phyloP scores from a whole-genome alignment of 495 filamentous ascomycete genomes.

The Penicillium soppii region DNA sequence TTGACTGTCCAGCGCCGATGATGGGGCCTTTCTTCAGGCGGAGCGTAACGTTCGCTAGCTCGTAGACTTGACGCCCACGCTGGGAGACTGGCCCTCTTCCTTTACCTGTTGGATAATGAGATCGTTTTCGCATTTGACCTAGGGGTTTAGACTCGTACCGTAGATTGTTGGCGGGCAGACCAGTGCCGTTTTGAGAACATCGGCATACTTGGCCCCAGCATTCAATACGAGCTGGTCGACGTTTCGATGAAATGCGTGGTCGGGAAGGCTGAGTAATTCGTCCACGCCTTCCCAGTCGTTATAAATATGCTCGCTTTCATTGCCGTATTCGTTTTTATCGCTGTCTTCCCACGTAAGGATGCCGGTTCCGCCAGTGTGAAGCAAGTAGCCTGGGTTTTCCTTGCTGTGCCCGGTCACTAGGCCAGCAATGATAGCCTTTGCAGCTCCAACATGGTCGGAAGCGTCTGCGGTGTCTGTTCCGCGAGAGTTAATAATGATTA shows the following conservation, averaged over 20 bases:
- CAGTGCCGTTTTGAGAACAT: conserved; percentile 60
- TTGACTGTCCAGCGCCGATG: conserved; percentile 55
- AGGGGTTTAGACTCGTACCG: conserved; percentile 42
- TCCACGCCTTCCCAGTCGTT: conserved; percentile 51
- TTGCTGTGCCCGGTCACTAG: conserved; percentile 30
- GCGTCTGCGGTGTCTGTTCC: conserved; percentile 46
- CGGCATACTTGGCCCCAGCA: conserved; percentile 33
- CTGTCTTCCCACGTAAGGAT: conserved; percentile 49
- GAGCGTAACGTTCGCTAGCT: conserved; percentile 53
- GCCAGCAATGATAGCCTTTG: conserved; percentile 45
- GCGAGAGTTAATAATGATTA: not conserved
- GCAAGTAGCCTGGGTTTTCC: conserved; percentile 45
- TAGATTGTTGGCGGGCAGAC: conserved; percentile 76
- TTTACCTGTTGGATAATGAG: conserved; percentile 8
- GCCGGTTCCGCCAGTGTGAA: conserved; percentile 62
- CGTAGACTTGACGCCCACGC: conserved; percentile 60
- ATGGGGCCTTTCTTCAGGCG: conserved; percentile 57
- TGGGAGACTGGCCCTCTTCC: conserved; percentile 67
- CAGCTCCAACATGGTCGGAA: conserved; percentile 49
- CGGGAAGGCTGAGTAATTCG: conserved; percentile 50
- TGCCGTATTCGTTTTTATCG: conserved; percentile 45
- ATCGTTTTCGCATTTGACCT: too few relatives aligned
- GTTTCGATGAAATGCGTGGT: conserved; percentile 51
- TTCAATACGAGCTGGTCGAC: conserved; percentile 55
- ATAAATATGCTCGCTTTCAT: conserved; percentile 49